phyloP scores from a whole-genome alignment of 345 rosid genomes.

The Punica granatum region DNA sequence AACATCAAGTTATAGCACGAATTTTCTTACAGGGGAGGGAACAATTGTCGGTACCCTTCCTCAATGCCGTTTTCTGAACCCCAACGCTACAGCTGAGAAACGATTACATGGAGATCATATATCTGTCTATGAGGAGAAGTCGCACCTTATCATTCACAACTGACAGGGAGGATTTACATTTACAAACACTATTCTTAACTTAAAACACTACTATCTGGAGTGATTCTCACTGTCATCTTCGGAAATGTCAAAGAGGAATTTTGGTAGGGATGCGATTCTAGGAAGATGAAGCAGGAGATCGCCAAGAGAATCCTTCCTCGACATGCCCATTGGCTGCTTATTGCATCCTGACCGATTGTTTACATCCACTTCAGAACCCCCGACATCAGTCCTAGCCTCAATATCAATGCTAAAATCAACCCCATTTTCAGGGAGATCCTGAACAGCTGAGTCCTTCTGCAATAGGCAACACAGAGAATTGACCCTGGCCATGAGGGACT shows the following conservation, averaged over 20 bases:
- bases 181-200: not conserved
- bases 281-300: slow-evolving; percentile 88
- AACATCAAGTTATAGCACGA: not conserved
- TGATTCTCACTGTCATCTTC: slow-evolving; percentile 67
- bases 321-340: slow-evolving; percentile 63
- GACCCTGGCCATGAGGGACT: slow-evolving; percentile 93
- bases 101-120: not conserved
- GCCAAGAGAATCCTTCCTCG: slow-evolving; percentile 80
- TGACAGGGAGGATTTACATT: not conserved
- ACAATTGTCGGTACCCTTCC: slow-evolving; percentile 42
- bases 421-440: slow-evolving; percentile 30
- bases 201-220: slow-evolving; percentile 28
- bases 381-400: slow-evolving; percentile 16
- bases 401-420: slow-evolving; percentile 28
- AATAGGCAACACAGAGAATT: slow-evolving; percentile 91
- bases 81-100: slow-evolving; percentile 8
- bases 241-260: slow-evolving; percentile 85
- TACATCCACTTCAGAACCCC: slow-evolving; percentile 29
- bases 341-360: slow-evolving; percentile 49
- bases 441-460: slow-evolving; percentile 59
- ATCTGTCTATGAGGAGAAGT: not conserved
- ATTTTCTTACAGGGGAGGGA: slow-evolving; percentile 19
- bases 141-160: not conserved
- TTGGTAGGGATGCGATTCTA: slow-evolving; percentile 80
- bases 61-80: slow-evolving; percentile 58